Evolutionary conservation across 257 asterid species (phyloP), one percentile per base, ranked within the genome.

Genomic region (Anisodus acutangulus): DNA sequence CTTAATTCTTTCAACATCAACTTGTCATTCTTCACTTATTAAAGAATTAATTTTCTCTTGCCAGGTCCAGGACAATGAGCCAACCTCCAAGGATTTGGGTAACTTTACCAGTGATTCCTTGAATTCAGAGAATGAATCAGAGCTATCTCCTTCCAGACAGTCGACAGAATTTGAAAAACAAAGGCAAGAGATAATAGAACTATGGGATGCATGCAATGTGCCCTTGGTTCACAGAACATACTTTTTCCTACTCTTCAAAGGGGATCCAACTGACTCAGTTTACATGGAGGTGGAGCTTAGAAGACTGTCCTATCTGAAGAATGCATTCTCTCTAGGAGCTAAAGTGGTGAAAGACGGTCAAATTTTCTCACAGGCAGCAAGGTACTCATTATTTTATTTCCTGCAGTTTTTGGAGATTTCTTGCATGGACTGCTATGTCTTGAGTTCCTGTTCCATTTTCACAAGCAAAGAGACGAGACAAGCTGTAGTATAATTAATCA

Each of bases 251-350:
- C 97, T 97, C 82, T 91, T 95, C 53, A 89, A 87, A 84, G 99
- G 98, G 60, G 98, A 97, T 84, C 98, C 94, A 78, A 87, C 97
- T 3, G 98, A 97, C 11, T 90, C 94, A 16, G 91, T 97, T 41
- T 94, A 95, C 91, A 69, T 97, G 92, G 98, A 95, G 84, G 99
- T 97, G 69, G 99, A 97, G 90, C 96, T 90, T 39, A 89, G 99
- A 85, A 90, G 98, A 43, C 89, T 97, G 41, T 80, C 96, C 8
- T 97, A 89, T 68, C 96, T 97, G 85, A 93, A 91, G 86, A 88
- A 81, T 58, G 53, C 92, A 15, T 82, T 87, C 66, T 86, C 91
- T 63, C 64, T 41, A 26, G 91, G 88, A 63, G 71, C 63, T 31
- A 80, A 85, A 43, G 88, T 60, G n/a, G 79, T 67, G 5, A 89